Evolutionary conservation across 169 alveolate genomes (phyloP).

Genomic region (Besnoitia besnoiti): DNA sequence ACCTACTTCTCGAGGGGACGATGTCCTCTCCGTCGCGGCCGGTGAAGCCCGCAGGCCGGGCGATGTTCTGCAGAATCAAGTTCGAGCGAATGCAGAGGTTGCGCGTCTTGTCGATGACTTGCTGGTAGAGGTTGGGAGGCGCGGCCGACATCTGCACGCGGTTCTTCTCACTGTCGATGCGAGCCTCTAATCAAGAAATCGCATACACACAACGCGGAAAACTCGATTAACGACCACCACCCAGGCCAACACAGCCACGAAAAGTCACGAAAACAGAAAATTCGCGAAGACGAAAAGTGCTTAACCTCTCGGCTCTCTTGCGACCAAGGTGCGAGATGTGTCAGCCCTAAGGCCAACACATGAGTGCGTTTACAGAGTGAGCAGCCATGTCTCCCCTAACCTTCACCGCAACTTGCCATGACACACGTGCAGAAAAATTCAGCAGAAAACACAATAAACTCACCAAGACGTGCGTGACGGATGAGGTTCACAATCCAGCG

Average conservation of each 20-base stretch:
- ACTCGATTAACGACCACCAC: neutral
- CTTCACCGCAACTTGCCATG: no score
- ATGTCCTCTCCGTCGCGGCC: neutral
- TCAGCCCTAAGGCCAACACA: no score
- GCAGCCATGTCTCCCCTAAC: no score
- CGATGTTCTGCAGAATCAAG: constrained; percentile 59
- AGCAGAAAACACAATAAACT: neutral
- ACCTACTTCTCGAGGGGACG: neutral
- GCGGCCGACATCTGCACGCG: constrained; percentile 90
- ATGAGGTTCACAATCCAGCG: constrained; percentile 92
- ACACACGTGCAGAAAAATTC: no score
- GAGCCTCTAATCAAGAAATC: constrained; percentile 79
- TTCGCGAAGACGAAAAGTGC: neutral
- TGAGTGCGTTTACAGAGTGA: no score
- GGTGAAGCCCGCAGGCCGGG: constrained; percentile 47
- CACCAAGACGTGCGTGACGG: constrained; percentile 80
- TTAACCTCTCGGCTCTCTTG: no score
- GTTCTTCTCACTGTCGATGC: constrained; percentile 90
- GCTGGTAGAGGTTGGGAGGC: constrained; percentile 87
- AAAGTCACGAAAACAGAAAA: neutral
- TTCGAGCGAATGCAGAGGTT: constrained; percentile 66
- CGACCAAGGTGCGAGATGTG: no score
- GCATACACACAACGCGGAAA: neutral
- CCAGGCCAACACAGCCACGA: neutral
- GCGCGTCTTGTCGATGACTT: constrained; percentile 74